These are phyloP conservation scores for Epichloe gansuensis DNA, from an alignment of 2,329 filamentous ascomycete genomes.

Conservation along the genomic window DNA sequence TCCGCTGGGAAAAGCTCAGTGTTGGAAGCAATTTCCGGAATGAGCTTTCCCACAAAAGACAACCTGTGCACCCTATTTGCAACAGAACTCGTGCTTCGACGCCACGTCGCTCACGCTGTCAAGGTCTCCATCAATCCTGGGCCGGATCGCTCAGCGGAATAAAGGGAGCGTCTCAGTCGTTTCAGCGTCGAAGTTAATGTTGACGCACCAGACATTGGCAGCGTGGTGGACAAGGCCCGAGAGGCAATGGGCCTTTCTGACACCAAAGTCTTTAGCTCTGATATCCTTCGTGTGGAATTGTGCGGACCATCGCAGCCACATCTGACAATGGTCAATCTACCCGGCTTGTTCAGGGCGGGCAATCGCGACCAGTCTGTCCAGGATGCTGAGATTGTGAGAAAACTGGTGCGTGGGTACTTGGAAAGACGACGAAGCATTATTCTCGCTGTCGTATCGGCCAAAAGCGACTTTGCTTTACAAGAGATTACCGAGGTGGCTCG, in stretches of 20 bases:
- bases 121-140: slow-evolving; percentile 21
- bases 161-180: slow-evolving; percentile 10
- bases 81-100: slow-evolving; percentile 46
- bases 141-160: slow-evolving; percentile 12
- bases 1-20: slow-evolving; percentile 53
- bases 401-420: slow-evolving; percentile 43
- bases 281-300: slow-evolving; percentile 36
- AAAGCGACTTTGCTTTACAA: slow-evolving; percentile 45
- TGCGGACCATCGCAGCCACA: slow-evolving; percentile 33
- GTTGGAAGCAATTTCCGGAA: slow-evolving; percentile 48
- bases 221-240: slow-evolving; percentile 5
- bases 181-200: slow-evolving; percentile 4
- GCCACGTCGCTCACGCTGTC: slow-evolving; percentile 20
- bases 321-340: slow-evolving; percentile 46
- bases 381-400: slow-evolving; percentile 8
- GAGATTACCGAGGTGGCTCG: slow-evolving; percentile 18
- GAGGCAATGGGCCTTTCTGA: slow-evolving; percentile 8
- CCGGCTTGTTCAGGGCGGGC: slow-evolving; percentile 37
- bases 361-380: slow-evolving; percentile 27
- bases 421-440: slow-evolving; percentile 42
- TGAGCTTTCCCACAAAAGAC: slow-evolving; percentile 45
- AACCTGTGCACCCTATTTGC: slow-evolving; percentile 50
- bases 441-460: slow-evolving; percentile 42
- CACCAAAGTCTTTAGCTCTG: slow-evolving; percentile 25
- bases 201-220: slow-evolving; percentile 4